Evolutionary conservation across 192 early-diverging fungal genomes (phyloP), one percentile per base, ranked within the genome.

Genomic region (Coemansia brasiliensis): DNA sequence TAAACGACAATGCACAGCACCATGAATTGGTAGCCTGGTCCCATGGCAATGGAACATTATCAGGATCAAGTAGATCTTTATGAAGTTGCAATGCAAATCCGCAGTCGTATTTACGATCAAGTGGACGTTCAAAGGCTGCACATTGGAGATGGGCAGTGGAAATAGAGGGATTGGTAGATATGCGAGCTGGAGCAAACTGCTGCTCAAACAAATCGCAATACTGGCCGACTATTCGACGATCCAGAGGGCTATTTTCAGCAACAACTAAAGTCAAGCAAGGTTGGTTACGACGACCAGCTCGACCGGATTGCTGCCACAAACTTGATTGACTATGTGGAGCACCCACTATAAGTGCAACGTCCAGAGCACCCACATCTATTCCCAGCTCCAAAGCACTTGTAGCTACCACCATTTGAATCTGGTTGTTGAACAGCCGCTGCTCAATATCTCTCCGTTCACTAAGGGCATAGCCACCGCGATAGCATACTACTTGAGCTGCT

Each of bases 351-450:
- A 94, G 9, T 2, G 92, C 90, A 9, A 80, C 87, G 61, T 92
- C 90, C 5, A 77, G 63, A 2, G 59, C 21, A 0, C 92, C 92
- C 46, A 92, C 88, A 61, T 94, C 90, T 7, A 94, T 83, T 4
- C 92, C 92, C 1, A 94, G 75, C 54, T 94, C 92, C 26, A 94
- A 72, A 0, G 92, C 92, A 43, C 84, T 91, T 32, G 92, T 94
- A 4, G 88, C 82, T 1, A 92, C 71, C 21, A 92, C 83, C 17
- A 79, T 73, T 4, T 84, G 56, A 22, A 91, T 52, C 13, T 83
- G 67, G 0, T 88, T 89, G n/a, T 45, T 20, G 71, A 92, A 92
- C 65, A 94, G 60, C 39, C 65, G 55, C 8, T 58, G 52, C 65
- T 94, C 92, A 18, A 93, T 94, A 6, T 79, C 54, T 15, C 91